Evolutionary conservation across 1,139 yeast genomes (phyloP).

Genomic region (Hemisphaericaspora xylanilytica): DNA sequence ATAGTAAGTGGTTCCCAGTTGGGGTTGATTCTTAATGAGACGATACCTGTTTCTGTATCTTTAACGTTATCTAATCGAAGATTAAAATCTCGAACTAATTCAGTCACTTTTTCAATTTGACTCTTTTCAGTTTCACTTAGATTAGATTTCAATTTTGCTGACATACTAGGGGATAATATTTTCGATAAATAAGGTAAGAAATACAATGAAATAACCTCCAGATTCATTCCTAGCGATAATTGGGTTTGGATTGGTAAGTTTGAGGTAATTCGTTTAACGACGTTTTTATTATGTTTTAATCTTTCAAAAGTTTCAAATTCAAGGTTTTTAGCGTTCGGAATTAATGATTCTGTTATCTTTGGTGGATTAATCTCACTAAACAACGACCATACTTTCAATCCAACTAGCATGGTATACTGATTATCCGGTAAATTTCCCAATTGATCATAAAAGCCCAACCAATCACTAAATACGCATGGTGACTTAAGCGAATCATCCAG

Average conservation of each 20-base stretch:
- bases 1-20: constrained; percentile 34
- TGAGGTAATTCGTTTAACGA: constrained; percentile 24
- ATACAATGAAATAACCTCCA: constrained; percentile 27
- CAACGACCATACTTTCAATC: constrained; percentile 60
- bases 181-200: constrained; percentile 47
- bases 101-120: constrained; percentile 29
- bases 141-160: constrained; percentile 26
- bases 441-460: constrained; percentile 70
- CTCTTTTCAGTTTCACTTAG: constrained; percentile 24
- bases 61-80: constrained; percentile 33
- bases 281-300: constrained; percentile 29
- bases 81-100: constrained; percentile 25
- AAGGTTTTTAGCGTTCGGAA: constrained; percentile 38
- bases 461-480: constrained; percentile 67
- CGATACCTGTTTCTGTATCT: constrained; percentile 33
- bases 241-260: constrained; percentile 29
- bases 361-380: constrained; percentile 61
- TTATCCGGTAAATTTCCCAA: constrained; percentile 44
- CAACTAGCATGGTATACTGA: constrained; percentile 56
- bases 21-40: constrained; percentile 33
- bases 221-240: constrained; percentile 29
- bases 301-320: constrained; percentile 45
- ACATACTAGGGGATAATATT: constrained; percentile 44
- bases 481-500: constrained; percentile 65
- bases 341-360: constrained; percentile 24